A percentile compares a stretch with the other conserved stretches of the same genome.
Evolutionary conservation across 768 basidiomycete species (phyloP).

Genomic region (Suillus sp.): DNA sequence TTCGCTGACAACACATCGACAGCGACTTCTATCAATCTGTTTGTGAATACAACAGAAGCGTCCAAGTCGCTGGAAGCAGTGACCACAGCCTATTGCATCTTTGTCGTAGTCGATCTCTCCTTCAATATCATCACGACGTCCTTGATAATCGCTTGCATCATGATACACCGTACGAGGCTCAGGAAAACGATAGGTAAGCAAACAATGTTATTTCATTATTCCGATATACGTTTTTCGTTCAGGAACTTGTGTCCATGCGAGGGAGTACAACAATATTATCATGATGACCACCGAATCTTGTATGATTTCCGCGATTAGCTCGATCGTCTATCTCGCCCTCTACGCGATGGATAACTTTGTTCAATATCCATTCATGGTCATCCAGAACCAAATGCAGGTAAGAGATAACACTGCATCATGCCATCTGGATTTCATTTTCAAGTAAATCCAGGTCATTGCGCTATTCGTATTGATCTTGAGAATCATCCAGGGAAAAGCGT

Average conservation of each 20-base stretch:
- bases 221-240: not conserved
- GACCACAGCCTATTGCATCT: not conserved
- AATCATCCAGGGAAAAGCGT: slow-evolving; percentile 9
- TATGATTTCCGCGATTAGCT: slow-evolving; percentile 11
- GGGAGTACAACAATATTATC: slow-evolving; percentile 8
- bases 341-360: slow-evolving; percentile 2
- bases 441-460: slow-evolving; percentile 7
- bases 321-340: slow-evolving; percentile 9
- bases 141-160: slow-evolving; percentile 1
- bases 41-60: not conserved
- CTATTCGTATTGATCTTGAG: slow-evolving; percentile 7
- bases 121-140: slow-evolving; percentile 1
- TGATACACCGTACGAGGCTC: slow-evolving; percentile 3
- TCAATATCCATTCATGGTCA: slow-evolving; percentile 13
- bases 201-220: not conserved
- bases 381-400: slow-evolving; percentile 13
- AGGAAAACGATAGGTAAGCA: not conserved
- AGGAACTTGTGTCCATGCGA: slow-evolving; percentile 1
- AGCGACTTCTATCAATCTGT: slow-evolving; percentile 1
- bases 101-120: not conserved
- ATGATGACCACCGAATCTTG: slow-evolving; percentile 8
- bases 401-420: not conserved
- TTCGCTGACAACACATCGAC: not conserved
- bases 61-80: not conserved
- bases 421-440: not conserved